Conservation (phyloP, 352 stramenopile genomes). For the Pythium coloratum region DNA sequence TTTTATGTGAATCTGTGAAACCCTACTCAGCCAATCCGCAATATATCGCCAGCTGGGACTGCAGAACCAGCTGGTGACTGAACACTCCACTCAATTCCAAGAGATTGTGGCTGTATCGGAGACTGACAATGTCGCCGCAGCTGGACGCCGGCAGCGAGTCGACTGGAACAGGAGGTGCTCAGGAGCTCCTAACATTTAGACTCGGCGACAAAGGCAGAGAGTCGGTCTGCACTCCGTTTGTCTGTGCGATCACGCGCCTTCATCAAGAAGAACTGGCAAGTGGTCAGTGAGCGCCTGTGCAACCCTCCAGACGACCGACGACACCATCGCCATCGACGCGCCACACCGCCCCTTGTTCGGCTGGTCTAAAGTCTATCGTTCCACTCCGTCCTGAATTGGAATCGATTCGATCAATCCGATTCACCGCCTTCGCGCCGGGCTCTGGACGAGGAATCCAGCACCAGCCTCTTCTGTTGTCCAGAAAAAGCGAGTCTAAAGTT, state of each 20-base stretch:
- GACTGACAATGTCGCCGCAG: not conserved
- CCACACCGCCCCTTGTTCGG: not conserved
- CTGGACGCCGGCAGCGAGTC: not conserved
- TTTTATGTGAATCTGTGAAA: not conserved
- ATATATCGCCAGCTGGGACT: not conserved
- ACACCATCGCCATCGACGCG: not conserved
- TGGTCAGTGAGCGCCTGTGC: not conserved
- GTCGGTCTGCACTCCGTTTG: not conserved
- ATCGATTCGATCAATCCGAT: not conserved
- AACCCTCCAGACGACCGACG: constrained; percentile 1
- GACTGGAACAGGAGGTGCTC: not conserved
- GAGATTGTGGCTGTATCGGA: not conserved
- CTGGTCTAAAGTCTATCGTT: not conserved
- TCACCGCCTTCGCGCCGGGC: not conserved
- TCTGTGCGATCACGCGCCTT: constrained; percentile 1
- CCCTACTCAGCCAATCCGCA: not conserved
- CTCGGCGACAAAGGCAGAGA: not conserved
- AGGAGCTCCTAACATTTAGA: not conserved
- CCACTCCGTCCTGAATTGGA: not conserved
- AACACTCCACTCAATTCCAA: not conserved
- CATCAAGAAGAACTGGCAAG: constrained; percentile 4
- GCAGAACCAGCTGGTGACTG: constrained; percentile 1
- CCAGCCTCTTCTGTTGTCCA: not conserved
- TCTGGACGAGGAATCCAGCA: not conserved
- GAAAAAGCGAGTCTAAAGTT: not conserved